phyloP scores from a whole-genome alignment of 2,329 filamentous ascomycete species.

The Fusarium tupiense region DNA sequence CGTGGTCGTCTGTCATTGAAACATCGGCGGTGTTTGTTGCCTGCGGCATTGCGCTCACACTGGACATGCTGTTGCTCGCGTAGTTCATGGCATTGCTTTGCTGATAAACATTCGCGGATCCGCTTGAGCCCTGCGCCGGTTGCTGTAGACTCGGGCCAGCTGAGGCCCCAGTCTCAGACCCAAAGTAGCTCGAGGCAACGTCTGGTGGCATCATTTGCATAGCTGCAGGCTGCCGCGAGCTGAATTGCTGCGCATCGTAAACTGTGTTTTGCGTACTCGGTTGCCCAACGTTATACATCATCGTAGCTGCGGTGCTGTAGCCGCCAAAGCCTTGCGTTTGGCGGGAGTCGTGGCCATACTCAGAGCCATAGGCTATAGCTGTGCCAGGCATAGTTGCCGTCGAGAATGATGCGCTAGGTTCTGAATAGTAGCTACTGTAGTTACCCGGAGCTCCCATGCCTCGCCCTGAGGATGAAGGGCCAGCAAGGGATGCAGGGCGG shows the following conservation, averaged over 20 bases:
- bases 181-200: constrained; percentile 76
- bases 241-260: constrained; percentile 83
- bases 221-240: constrained; percentile 77
- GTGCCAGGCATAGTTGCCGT: constrained; percentile 66
- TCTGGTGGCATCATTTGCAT: constrained; percentile 72
- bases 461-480: constrained; percentile 58
- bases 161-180: constrained; percentile 54
- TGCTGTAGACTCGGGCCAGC: constrained; percentile 64
- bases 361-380: constrained; percentile 67
- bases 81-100: constrained; percentile 68
- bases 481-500: constrained; percentile 60
- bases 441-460: constrained; percentile 66
- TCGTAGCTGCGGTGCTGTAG: constrained; percentile 68
- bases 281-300: constrained; percentile 84
- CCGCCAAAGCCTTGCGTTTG: constrained; percentile 65
- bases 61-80: constrained; percentile 56
- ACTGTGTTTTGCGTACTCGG: constrained; percentile 68
- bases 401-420: constrained; percentile 61
- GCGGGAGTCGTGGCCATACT: constrained; percentile 71
- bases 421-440: constrained; percentile 69
- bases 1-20: constrained; percentile 64
- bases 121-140: constrained; percentile 58
- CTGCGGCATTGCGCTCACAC: constrained; percentile 57
- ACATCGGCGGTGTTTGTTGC: constrained; percentile 53
- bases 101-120: constrained; percentile 71